These are phyloP conservation scores for Hawksworthiomyces lignivorus DNA, from an alignment of 2,329 filamentous ascomycete genomes.

Conservation along the genomic window DNA sequence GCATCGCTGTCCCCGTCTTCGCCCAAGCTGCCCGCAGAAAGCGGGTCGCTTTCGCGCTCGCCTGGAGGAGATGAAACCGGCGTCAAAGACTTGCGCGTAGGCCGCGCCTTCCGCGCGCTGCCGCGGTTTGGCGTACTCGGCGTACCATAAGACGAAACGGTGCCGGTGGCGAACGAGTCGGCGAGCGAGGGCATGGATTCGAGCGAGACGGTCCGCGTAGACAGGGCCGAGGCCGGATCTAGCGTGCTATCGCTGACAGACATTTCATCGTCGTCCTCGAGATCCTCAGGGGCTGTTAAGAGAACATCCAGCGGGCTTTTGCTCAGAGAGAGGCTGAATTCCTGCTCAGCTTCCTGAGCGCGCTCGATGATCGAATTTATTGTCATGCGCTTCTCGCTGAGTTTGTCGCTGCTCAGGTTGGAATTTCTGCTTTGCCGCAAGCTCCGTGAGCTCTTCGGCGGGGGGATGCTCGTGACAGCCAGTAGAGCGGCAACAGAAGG, in stretches of 20 bases:
- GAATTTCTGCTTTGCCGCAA: not conserved
- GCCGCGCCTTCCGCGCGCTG: constrained; percentile 34
- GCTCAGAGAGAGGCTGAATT: constrained; percentile 46
- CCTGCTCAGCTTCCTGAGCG: constrained; percentile 49
- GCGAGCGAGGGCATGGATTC: constrained; percentile 55
- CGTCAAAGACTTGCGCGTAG: constrained; percentile 42
- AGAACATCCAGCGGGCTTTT: constrained; percentile 52
- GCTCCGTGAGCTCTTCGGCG: constrained; percentile 30
- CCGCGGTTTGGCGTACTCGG: constrained; percentile 31
- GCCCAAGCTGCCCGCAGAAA: constrained; percentile 31
- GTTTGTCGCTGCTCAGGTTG: not conserved
- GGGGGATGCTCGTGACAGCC: constrained; percentile 54
- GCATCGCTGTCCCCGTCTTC: constrained; percentile 25
- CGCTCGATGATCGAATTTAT: constrained; percentile 49
- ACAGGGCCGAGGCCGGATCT: constrained; percentile 44
- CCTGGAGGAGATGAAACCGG: constrained; percentile 49
- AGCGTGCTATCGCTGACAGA: constrained; percentile 44
- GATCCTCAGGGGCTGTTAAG: constrained; percentile 52
- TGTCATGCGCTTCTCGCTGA: constrained; percentile 35
- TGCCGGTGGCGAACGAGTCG: constrained; percentile 45
- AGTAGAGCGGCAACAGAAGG: constrained; percentile 54
- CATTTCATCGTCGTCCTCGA: constrained; percentile 29
- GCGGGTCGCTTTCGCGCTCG: constrained; percentile 43
- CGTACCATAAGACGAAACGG: constrained; percentile 41
- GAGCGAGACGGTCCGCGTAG: constrained; percentile 48